Evolutionary conservation across 129 eudicot species (phyloP), one percentile per base, ranked within the genome.

Genomic region (Cynara cardunculus): DNA sequence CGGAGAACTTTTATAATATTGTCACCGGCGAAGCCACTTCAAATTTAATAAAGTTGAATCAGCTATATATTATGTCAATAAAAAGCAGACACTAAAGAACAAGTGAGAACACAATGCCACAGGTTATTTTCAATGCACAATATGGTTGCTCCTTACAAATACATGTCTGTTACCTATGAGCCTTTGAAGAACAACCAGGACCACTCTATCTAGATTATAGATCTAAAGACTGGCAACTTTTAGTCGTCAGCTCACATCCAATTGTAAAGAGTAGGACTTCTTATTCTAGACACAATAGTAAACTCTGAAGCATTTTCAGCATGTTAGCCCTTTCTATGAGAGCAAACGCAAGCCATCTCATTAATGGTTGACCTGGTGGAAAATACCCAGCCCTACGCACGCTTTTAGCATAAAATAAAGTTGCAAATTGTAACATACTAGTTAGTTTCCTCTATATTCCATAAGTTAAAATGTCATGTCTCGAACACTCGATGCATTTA

Each of bases 21-120:
- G 35, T 85, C 94, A 37, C 83, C 82, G 44, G 89, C 96, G 85
- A 89, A 92, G 81, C 98, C 98, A 83, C 98, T 94, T 75, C 83
- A 83, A 41, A 81, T 56, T 28, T 34, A 59, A 80, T 59, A 39
- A 71, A 39, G 69, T 74, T 11, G 53, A 69, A 75, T 70, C 46
- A 85, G 16, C 71, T 71, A 34, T 59, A 25, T 35, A 19, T 25
- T 53, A 25, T 34, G 19, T 25, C 66, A 41, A 22, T 7, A 10
- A n/a, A 41, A 65, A 46, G 19, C 35, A 64, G 21, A 34, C 2
- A 14, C 2, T 37, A 30, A 25, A 25, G 25, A 26, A 73, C 35
- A 41, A 21, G 32, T 37, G 44, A 6, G 9, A 39, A 34, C 72
- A 71, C 67, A 3, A 59, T 27, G 53, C 64, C 49, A 53, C 24